Percentiles rank a stretch among this genome's conserved stretches.
phyloP scores from a whole-genome alignment of 129 eudicot species.

The Lactuca saligna region DNA sequence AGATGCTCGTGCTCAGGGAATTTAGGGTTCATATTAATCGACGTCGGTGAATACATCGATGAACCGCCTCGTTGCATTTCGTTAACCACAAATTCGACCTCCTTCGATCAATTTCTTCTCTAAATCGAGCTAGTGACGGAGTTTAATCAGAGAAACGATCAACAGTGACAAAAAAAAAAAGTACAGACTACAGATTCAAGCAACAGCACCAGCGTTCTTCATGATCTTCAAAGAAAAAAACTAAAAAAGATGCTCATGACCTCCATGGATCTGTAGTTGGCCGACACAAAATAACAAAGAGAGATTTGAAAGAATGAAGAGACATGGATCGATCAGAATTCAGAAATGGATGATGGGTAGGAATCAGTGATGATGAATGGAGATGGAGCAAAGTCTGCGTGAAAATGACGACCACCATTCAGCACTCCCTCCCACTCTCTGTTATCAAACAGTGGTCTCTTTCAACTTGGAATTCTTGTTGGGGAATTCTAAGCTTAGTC shows the following conservation, averaged over 20 bases:
- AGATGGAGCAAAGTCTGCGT: slow-evolving; percentile 26
- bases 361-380: slow-evolving; percentile 8
- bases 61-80: slow-evolving; percentile 17
- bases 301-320: neutral
- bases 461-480: slow-evolving; percentile 16
- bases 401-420: slow-evolving; percentile 23
- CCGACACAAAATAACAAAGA: neutral
- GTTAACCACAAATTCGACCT: neutral
- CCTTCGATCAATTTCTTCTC: neutral
- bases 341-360: neutral
- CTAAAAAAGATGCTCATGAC: neutral
- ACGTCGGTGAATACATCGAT: slow-evolving; percentile 6
- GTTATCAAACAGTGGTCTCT: slow-evolving; percentile 10
- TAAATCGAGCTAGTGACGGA: neutral
- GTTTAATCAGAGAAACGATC: neutral
- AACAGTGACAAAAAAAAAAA: neutral
- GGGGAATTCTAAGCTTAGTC: slow-evolving; percentile 19
- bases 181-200: neutral
- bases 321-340: neutral
- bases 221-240: neutral
- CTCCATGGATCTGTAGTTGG: slow-evolving; percentile 1
- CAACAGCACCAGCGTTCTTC: neutral
- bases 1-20: slow-evolving; percentile 22
- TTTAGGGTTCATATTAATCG: slow-evolving; percentile 12
- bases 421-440: neutral